phyloP scores from a whole-genome alignment of 2,329 filamentous ascomycete genomes.

The Xylaria sp. region DNA sequence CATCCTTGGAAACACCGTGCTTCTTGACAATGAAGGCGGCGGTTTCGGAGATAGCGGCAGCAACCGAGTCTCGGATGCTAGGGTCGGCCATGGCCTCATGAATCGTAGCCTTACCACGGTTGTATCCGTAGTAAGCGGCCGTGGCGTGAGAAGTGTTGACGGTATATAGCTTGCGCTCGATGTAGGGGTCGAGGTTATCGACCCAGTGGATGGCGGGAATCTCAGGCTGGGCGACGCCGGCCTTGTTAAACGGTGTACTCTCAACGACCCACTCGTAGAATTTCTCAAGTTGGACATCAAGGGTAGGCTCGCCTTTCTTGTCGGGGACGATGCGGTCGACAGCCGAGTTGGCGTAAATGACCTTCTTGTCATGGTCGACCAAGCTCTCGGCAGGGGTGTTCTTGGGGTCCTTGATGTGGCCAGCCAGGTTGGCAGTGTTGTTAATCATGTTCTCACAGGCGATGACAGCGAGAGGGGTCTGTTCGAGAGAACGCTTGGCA shows the following conservation, averaged over 20 bases:
- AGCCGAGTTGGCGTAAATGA: constrained; percentile 94
- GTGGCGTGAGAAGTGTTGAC: constrained; percentile 99
- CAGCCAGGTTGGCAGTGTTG: constrained; percentile 85
- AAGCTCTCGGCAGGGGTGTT: constrained; percentile 74
- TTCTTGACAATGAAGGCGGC: constrained; percentile 84
- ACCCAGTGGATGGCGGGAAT: constrained; percentile 86
- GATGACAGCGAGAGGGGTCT: constrained; percentile 83
- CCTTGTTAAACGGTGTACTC: constrained; percentile 73
- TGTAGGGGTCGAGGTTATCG: constrained; percentile 88
- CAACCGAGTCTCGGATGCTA: constrained; percentile 79
- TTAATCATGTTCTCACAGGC: constrained; percentile 98
- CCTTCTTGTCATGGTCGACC: constrained; percentile 72
- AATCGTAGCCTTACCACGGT: constrained; percentile 83
- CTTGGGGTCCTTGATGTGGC: constrained; percentile 75
- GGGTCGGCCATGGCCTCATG: constrained; percentile 86
- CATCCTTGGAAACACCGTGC: constrained; percentile 75
- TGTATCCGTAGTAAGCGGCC: constrained; percentile 92
- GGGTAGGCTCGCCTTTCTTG: constrained; percentile 77
- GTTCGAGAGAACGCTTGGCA: constrained; percentile 69
- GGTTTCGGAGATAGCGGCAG: constrained; percentile 82
- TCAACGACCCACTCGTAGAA: constrained; percentile 99
- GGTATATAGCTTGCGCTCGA: constrained; percentile 99
- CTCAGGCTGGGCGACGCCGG: constrained; percentile 41
- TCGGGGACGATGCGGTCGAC: constrained; percentile 98
- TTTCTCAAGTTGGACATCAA: constrained; percentile 95